These are phyloP conservation scores for Cubamyces lactineus DNA, from an alignment of 768 basidiomycete species.

Conservation along the genomic window DNA sequence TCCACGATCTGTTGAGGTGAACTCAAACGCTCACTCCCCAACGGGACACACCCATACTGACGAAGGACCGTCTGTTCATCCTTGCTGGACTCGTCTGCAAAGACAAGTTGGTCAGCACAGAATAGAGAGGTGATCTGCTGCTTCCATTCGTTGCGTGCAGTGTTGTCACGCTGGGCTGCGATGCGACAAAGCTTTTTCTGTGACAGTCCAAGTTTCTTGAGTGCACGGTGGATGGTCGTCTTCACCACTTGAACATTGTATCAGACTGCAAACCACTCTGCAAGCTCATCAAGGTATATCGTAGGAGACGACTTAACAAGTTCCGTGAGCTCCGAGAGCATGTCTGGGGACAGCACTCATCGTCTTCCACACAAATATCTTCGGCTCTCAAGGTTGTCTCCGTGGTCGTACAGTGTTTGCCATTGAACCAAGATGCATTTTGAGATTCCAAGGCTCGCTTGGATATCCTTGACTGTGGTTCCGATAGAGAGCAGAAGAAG, in stretches of 20 bases:
- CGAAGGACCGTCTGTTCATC: slow-evolving; percentile 34
- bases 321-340: no score
- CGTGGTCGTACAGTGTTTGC: no score
- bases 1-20: no score
- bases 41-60: slow-evolving; percentile 33
- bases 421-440: no score
- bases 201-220: slow-evolving; percentile 29
- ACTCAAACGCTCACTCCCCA: slow-evolving; percentile 25
- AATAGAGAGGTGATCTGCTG: no score
- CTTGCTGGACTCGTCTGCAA: slow-evolving; percentile 38
- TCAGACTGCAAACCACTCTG: slow-evolving; percentile 3
- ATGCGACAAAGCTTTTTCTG: slow-evolving; percentile 23
- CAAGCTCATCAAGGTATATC: slow-evolving; percentile 3
- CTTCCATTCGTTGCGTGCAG: slow-evolving; percentile 6
- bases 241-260: no score
- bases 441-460: no score
- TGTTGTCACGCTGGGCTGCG: slow-evolving; percentile 25
- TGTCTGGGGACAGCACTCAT: no score
- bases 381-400: no score
- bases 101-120: slow-evolving; percentile 29
- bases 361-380: no score
- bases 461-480: no score
- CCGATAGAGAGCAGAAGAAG: no score
- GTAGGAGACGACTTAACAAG: background rate
- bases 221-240: background rate